Base-by-base conservation (phyloP, 192 early-diverging fungal species). In the Coemansia sp. region DNA sequence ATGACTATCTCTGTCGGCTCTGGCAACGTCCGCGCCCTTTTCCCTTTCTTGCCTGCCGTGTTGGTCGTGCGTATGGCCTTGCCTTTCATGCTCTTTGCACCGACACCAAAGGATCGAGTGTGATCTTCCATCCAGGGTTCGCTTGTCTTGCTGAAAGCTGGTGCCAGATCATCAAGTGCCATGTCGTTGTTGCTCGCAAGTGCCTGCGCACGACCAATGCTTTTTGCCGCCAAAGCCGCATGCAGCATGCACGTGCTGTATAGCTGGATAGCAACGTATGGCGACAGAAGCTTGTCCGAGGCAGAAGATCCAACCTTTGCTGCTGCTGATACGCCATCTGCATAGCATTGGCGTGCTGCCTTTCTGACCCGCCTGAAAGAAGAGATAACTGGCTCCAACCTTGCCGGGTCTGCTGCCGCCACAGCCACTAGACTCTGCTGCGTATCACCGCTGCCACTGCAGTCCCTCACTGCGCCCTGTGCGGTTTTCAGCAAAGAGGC, bases 211-310 rank as follows among this genome's bases (percentile, higher is more conserved):
- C 73, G 61, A 12, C 41, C 42, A 39, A 45, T 20, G 22, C 58
- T 20, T 46, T 64, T 67, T 51, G 65, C 60, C 14, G 68, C 61
- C 22, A 58, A 44, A 8, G 72, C 49, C 25, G 69, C 62, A 9
- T 67, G 63, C 50, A 71, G 65, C 17, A 62, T 65, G 16, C 67
- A 76, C 0, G 19, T 54, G 61, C 62, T 62, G 42, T 72, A 73
- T 17, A 81, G 54, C 67, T 76, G 73, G 12, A 70, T 59, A 1
- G 64, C 70, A 20, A 65, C 63, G 17, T 81, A 75, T 0, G 78
- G 70, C 40, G 78, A 69, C 41, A 57, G 19, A 19, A 75, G 78
- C 19, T 51, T 45, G 37, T 75, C 70, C 7, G 70, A 70, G 8
- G 66, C 77, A 1, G 63, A 58, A 10, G 77, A 71, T n/a, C 61